phyloP scores from a whole-genome alignment of 257 asterid genomes.

The Linaria vulgaris region DNA sequence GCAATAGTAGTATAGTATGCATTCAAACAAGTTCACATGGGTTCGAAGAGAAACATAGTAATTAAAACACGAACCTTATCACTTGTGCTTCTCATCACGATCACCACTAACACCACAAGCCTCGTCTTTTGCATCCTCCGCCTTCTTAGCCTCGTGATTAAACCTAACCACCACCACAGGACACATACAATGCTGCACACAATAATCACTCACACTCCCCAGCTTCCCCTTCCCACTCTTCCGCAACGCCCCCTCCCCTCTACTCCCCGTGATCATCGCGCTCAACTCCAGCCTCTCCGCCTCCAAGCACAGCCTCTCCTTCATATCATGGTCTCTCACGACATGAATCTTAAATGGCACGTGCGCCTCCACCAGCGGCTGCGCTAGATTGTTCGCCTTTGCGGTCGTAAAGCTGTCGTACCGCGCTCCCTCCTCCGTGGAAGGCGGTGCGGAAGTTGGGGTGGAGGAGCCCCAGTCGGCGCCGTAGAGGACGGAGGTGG shows the following conservation, averaged over 20 bases:
- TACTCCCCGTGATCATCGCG: conserved; percentile 54
- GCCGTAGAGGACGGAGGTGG: conserved; percentile 52
- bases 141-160: conserved; percentile 24
- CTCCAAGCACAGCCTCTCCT: conserved; percentile 58
- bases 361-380: conserved; percentile 43
- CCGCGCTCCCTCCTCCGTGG: conserved; percentile 40
- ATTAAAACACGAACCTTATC: conserved; percentile 7
- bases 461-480: conserved; percentile 50
- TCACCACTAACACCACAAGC: conserved; percentile 39
- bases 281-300: conserved; percentile 55
- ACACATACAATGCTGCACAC: conserved; percentile 55
- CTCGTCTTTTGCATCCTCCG: conserved; percentile 30
- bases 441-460: conserved; percentile 9
- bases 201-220: conserved; percentile 69
- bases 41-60: neutral
- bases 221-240: conserved; percentile 37
- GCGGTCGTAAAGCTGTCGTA: conserved; percentile 35
- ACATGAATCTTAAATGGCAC: conserved; percentile 52
- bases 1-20: too few species aligned
- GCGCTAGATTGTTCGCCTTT: conserved; percentile 33
- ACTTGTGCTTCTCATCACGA: conserved; percentile 26
- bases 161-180: conserved; percentile 60
- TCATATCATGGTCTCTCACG: conserved; percentile 57
- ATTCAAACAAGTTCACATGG: neutral
- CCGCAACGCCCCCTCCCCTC: conserved; percentile 44